Base-by-base conservation (phyloP, 768 basidiomycete species). In the Lanmaoa rubissima region DNA sequence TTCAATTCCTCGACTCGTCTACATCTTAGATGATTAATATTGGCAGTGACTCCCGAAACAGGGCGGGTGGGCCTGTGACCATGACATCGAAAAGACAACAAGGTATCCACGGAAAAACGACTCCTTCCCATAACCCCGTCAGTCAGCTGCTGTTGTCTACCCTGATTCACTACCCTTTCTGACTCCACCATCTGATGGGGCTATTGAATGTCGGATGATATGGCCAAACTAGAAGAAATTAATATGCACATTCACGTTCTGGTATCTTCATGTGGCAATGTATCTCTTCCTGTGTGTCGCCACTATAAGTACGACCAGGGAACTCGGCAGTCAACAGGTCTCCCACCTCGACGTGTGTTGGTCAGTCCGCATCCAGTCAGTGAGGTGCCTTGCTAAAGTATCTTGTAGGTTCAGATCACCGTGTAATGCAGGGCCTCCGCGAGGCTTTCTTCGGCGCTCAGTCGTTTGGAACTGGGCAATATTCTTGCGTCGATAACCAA, bases 401-500 rank as follows among this genome's bases (percentile, higher is more conserved):
- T 34, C 17, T 35, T 28, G 10, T 12, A 48, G 49, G 32, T 35
- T 35, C 24, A 17, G 17, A 9, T 35, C 41, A 13, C 14, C 21
- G 8, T 38, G 11, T 35, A 11, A 56, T 63, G 62, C 21, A 24
- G 32, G 36, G 4, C 19, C 10, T 28, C 24, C 5, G 13, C n/a
- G 48, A 55, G 1, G 1, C 9, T 16, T 3, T 51, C 36, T 4
- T n/a, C 1, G 31, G 47, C 13, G 0, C 35, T 5, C 11, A n/a
- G 14, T 36, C 14, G 1, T 14, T n/a, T 8, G 61, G 34, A 39
- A 32, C 8, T 4, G 51, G 36, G 39, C 8, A 31, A 6, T 2
- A 39, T 26, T 44, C n/a, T 17, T 68, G 67, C 41, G 55, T 38
- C 12, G 67, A 57, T 41, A 55, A 16, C 16, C 67, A 71, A 36